phyloP scores from a whole-genome alignment of 176 grass and related monocot genomes.

The Oryza brachyantha region DNA sequence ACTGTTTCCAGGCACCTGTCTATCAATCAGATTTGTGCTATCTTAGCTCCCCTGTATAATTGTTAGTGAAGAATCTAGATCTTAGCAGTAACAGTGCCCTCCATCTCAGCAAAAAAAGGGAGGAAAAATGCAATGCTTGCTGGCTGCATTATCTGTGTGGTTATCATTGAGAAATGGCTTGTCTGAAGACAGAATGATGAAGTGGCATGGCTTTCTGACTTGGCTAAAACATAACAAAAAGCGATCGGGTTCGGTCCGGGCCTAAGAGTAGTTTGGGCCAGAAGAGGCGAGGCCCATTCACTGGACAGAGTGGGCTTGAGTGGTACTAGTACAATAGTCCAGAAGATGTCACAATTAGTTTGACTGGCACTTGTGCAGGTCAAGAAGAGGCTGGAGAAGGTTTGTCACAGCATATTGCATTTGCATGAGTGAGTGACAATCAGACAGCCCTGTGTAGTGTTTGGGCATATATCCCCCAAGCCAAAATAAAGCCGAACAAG shows the following conservation, averaged over 20 bases:
- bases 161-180: background rate
- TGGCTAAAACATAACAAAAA: background rate
- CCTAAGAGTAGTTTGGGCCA: background rate
- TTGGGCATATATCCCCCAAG: conserved; percentile 40
- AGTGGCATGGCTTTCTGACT: background rate
- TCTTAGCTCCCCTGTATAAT: conserved; percentile 7
- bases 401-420: background rate
- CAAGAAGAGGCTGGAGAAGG: conserved; percentile 1
- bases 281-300: background rate
- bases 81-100: conserved; percentile 3
- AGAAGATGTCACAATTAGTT: too few relatives aligned
- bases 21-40: background rate
- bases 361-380: too few relatives aligned
- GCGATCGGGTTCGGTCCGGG: background rate
- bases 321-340: background rate
- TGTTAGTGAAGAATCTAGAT: conserved; percentile 19
- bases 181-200: background rate
- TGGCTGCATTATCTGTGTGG: conserved; percentile 1
- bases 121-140: background rate
- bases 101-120: background rate
- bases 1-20: background rate
- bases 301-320: background rate
- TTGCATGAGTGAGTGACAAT: background rate
- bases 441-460: background rate
- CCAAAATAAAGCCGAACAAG: background rate